Evolutionary conservation across 352 stramenopile genomes (phyloP), one percentile per base, ranked within the genome.

Genomic region (Phytophthora multivora): DNA sequence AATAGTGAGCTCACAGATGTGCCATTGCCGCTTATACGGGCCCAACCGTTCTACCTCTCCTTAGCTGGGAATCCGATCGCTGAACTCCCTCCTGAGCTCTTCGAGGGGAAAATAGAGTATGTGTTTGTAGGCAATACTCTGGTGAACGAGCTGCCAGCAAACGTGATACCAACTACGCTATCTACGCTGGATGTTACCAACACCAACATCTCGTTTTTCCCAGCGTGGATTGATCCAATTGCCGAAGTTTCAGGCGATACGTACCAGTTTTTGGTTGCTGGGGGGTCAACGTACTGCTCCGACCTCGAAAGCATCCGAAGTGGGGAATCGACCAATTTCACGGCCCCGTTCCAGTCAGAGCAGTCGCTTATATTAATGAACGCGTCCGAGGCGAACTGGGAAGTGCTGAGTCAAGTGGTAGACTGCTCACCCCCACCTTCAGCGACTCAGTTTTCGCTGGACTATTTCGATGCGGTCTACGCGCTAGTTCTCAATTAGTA

Each of bases 201-300:
- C 26, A 66, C 42, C 0, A 53, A 60, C 13, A 59, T 59, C n/a
- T 54, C 49, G 6, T 58, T 48, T 18, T 68, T 69, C 18, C 45
- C 47, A 15, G 51, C 41, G 19, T 70, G 61, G 61, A 65, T 70
- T 12, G 54, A 70, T 16, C 26, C 39, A 9, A 30, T 56, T 2
- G 41, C 65, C 2, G 49, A 65, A 42, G 18, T 0, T 6, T 23
- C 16, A 11, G 10, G 48, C 3, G 45, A 25, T 6, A 15, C n/a
- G 8, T 39, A 21, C 8, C 41, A 35, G 25, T 9, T 40, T 42
- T 13, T 61, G 4, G 1, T 26, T 39, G 61, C 25, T 38, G 47
- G 40, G 21, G 61, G 31, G 0, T 59, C 53, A 23, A 23, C n/a
- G 0, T 60, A 70, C 35, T 66, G 55, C 11, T 49, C 21, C 3